Conservation (phyloP, 257 asterid species). For the Orobanche coerulescens region DNA sequence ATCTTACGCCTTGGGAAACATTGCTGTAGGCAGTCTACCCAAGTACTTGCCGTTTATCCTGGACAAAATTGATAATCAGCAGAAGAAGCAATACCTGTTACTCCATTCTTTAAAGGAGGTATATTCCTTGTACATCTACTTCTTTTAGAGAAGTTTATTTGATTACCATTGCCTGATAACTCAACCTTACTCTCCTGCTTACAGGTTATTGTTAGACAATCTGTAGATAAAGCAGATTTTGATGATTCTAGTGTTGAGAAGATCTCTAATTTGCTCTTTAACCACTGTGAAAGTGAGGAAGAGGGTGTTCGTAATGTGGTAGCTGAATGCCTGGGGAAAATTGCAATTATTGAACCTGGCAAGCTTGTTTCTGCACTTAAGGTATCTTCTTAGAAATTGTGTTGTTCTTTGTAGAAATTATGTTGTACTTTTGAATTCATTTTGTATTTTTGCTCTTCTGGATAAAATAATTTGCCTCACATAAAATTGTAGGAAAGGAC, state of each 20-base stretch:
- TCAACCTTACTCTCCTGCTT: constrained; percentile 14
- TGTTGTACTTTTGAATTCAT: neutral
- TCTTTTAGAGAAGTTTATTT: constrained; percentile 12
- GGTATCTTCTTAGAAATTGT: constrained; percentile 37
- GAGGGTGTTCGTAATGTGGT: constrained; percentile 99
- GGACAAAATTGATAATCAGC: constrained; percentile 97
- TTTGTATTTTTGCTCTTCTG: neutral
- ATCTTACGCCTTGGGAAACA: constrained; percentile 96
- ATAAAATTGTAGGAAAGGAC: constrained; percentile 73
- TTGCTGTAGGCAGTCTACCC: constrained; percentile 93
- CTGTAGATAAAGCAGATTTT: constrained; percentile 95
- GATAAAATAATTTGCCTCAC: constrained; percentile 17
- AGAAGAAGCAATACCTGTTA: constrained; percentile 92
- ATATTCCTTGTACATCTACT: constrained; percentile 11
- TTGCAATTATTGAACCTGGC: constrained; percentile 92
- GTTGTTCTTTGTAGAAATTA: constrained; percentile 14
- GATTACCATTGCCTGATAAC: neutral
- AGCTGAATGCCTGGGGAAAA: constrained; percentile 97
- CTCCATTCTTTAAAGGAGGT: constrained; percentile 99
- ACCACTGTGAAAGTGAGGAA: constrained; percentile 98
- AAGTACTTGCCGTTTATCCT: constrained; percentile 89
- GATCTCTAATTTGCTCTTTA: constrained; percentile 80
- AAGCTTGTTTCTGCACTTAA: constrained; percentile 96
- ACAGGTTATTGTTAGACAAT: constrained; percentile 96
- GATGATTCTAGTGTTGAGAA: constrained; percentile 90